Conservation (phyloP, 2,329 filamentous ascomycete genomes). For the Anthostomella pinea region DNA sequence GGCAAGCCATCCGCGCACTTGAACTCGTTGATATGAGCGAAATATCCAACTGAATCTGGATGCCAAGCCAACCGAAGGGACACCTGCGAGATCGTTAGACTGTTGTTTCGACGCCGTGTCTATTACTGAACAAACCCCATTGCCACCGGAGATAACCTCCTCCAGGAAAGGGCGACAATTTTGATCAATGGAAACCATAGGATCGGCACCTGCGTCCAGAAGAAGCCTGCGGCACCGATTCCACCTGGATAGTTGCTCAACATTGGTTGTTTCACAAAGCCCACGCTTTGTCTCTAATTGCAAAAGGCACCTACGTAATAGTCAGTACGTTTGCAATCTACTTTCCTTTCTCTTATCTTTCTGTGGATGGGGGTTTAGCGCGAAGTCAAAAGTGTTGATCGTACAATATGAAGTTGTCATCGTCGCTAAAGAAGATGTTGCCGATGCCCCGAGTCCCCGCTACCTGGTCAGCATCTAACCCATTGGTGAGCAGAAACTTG, state of each 20-base stretch:
- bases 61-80: background rate
- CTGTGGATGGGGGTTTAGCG: no score
- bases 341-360: no score
- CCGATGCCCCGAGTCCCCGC: no score
- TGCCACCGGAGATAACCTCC: background rate
- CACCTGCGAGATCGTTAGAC: background rate
- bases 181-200: background rate
- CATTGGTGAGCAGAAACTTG: background rate
- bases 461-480: conserved; percentile 1
- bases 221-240: background rate
- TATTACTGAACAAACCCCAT: background rate
- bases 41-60: background rate
- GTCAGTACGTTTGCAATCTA: no score
- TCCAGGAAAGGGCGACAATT: background rate
- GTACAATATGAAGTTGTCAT: background rate
- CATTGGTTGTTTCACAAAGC: background rate
- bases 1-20: background rate
- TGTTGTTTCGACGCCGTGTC: background rate
- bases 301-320: no score
- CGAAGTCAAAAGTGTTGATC: no score
- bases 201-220: conserved; percentile 4
- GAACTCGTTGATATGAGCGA: background rate
- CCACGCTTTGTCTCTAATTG: background rate
- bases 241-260: background rate
- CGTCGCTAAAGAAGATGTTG: background rate